Evolutionary conservation across 1,284 basidiomycete genomes (phyloP), one percentile per base, ranked within the genome.

Genomic region (Fomitiporia mediterranea): DNA sequence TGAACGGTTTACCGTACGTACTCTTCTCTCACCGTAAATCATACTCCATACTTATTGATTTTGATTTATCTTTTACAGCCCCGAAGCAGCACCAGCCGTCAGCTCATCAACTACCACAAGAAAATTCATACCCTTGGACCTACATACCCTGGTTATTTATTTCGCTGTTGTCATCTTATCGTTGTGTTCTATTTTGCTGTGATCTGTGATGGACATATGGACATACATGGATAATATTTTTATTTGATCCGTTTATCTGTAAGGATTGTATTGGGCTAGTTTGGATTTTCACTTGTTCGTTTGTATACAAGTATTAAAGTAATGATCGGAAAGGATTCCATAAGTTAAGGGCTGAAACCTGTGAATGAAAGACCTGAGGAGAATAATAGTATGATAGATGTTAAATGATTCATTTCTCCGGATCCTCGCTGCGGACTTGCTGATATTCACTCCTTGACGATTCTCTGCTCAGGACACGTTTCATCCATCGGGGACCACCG

Each of bases 1-100:
- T 74, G 47, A 80, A 82, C 64, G 82, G 82, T 32, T 70, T 86
- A 61, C 76, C 86, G 86, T 88, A 65, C 59, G 84, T 81, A 19
- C 54, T 17, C n/a, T n/a, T n/a, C n/a, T n/a, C n/a, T n/a, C n/a
- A n/a, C n/a, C n/a, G n/a, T n/a, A n/a, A n/a, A n/a, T n/a, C n/a
- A n/a, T n/a, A n/a, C n/a, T n/a, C n/a, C n/a, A n/a, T n/a, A n/a
- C n/a, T n/a, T n/a, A n/a, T n/a, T n/a, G 9, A 55, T 42, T 35
- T 28, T 46, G 4, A n/a, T n/a, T n/a, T n/a, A n/a, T n/a, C n/a
- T n/a, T n/a, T n/a, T 25, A 17, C 37, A 51, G 49, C 28, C 42
- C 51, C 13, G 50, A 58, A 37, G 58, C 54, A 35, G 43, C 56
- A 8, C 51, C 53, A 48, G 58, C 53, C 30, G 23, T 55, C 11